phyloP scores from a whole-genome alignment of 2,329 filamentous ascomycete genomes.

The Aspergillus flavus region DNA sequence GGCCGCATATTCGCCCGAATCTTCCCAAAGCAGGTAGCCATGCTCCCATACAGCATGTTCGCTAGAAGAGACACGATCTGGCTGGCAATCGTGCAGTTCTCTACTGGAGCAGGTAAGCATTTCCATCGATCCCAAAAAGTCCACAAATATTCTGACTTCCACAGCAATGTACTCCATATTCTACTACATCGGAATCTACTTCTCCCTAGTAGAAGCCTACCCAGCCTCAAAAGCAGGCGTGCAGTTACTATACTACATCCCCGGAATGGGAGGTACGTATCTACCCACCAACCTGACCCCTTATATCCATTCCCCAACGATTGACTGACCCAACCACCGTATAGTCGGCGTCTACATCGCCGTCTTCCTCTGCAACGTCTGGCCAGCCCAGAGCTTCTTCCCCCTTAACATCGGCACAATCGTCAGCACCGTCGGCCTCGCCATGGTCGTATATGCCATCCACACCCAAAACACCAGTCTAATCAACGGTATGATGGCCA shows the following conservation, averaged over 20 bases:
- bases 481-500: constrained; percentile 68
- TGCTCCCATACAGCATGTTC: constrained; percentile 66
- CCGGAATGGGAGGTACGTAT: constrained; percentile 59
- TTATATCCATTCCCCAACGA: not conserved
- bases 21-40: constrained; percentile 60
- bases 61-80: constrained; percentile 60
- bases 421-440: constrained; percentile 61
- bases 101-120: constrained; percentile 54
- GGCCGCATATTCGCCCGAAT: constrained; percentile 49
- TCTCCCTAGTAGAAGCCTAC: constrained; percentile 62
- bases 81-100: constrained; percentile 65
- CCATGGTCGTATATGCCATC: constrained; percentile 61
- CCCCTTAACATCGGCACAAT: constrained; percentile 60
- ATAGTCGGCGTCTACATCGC: constrained; percentile 59
- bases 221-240: constrained; percentile 54
- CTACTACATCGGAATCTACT: constrained; percentile 71
- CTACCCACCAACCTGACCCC: not conserved
- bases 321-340: not conserved
- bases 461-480: constrained; percentile 50
- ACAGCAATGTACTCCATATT: constrained; percentile 56
- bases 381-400: constrained; percentile 63
- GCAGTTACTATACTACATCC: constrained; percentile 65
- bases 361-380: constrained; percentile 62
- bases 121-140: constrained; percentile 13
- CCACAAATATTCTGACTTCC: constrained; percentile 30